Percentiles rank a stretch among this genome's conserved stretches.
These are phyloP conservation scores for Baorangia bicolor DNA, from an alignment of 768 basidiomycete genomes.

Conservation along the genomic window DNA sequence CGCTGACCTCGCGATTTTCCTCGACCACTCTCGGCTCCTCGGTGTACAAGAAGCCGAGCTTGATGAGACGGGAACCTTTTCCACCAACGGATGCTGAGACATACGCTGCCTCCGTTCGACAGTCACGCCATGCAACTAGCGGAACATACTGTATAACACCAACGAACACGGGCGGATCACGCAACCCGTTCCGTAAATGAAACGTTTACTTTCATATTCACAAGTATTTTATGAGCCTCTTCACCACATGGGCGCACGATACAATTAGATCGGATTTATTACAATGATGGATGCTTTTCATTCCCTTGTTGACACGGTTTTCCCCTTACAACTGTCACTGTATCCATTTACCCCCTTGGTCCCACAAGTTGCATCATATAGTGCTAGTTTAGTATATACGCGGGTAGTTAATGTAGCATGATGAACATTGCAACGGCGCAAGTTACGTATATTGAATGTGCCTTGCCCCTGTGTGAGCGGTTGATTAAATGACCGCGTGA, in stretches of 20 bases:
- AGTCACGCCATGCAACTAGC: slow-evolving; percentile 29
- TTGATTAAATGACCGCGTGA: slow-evolving; percentile 32
- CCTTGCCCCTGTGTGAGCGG: slow-evolving; percentile 1
- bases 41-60: slow-evolving; percentile 31
- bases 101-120: slow-evolving; percentile 52
- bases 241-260: slow-evolving; percentile 26
- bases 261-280: slow-evolving; percentile 20
- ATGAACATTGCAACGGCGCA: background rate
- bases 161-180: slow-evolving; percentile 44
- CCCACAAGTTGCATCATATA: slow-evolving; percentile 16
- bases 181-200: slow-evolving; percentile 55
- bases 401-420: slow-evolving; percentile 27
- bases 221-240: slow-evolving; percentile 7
- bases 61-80: slow-evolving; percentile 26
- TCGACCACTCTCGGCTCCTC: slow-evolving; percentile 43
- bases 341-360: slow-evolving; percentile 13
- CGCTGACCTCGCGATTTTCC: slow-evolving; percentile 49
- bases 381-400: slow-evolving; percentile 6
- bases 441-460: slow-evolving; percentile 16
- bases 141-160: slow-evolving; percentile 45
- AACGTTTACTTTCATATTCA: slow-evolving; percentile 9
- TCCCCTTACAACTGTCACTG: slow-evolving; percentile 18
- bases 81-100: slow-evolving; percentile 56
- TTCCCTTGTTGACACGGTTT: slow-evolving; percentile 2
- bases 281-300: slow-evolving; percentile 3